A percentile compares a stretch with the other conserved stretches of the same genome.
Conservation (phyloP, 306 rosid species). For the Malus orientalis region DNA sequence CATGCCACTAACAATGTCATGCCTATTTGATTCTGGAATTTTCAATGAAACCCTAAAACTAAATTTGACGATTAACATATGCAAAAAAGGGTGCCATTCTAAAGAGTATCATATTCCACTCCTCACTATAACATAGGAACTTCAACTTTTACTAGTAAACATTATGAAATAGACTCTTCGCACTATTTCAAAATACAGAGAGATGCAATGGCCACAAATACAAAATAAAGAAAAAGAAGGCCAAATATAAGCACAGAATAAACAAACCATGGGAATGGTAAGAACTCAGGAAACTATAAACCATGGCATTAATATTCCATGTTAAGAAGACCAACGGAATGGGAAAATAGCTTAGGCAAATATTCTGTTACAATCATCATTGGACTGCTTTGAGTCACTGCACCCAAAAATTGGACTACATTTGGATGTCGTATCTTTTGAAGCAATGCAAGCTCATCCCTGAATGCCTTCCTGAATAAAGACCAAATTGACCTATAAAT, state of each 20-base stretch:
- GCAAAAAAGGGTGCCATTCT: not conserved
- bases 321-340: not conserved
- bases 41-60: not conserved
- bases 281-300: not conserved
- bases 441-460: slow-evolving; percentile 82
- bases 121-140: not conserved
- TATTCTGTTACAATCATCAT: slow-evolving; percentile 98
- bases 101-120: not conserved
- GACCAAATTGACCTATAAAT: slow-evolving; percentile 8
- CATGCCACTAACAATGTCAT: not conserved
- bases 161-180: not conserved
- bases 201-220: no score
- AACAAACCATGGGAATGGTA: not conserved
- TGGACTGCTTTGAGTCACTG: slow-evolving; percentile 97
- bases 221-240: not conserved
- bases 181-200: not conserved
- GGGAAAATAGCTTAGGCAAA: slow-evolving; percentile 78
- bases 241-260: no score
- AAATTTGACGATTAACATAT: not conserved
- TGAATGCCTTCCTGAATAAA: slow-evolving; percentile 71
- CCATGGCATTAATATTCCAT: not conserved
- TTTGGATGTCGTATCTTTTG: slow-evolving; percentile 97
- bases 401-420: slow-evolving; percentile 95
- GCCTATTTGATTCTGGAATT: not conserved
- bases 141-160: not conserved